Conservation (phyloP, 352 stramenopile species). For the Lagenidium sp. region DNA sequence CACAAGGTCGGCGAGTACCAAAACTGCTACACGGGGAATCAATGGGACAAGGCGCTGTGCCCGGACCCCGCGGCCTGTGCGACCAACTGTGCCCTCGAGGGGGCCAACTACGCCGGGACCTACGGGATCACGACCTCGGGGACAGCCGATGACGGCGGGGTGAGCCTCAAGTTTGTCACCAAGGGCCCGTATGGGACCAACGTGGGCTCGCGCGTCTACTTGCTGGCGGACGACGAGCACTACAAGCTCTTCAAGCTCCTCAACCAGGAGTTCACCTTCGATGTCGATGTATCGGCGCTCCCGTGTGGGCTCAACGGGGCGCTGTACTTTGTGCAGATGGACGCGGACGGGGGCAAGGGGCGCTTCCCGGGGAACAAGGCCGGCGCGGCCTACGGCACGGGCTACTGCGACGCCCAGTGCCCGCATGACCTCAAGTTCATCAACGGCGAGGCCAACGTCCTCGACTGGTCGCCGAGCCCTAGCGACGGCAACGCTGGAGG, state of each 20-base stretch:
- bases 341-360: slow-evolving; percentile 36
- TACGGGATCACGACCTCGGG: slow-evolving; percentile 55
- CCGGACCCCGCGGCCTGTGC: slow-evolving; percentile 31
- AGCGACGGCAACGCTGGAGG: slow-evolving; percentile 30
- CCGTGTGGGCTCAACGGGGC: slow-evolving; percentile 62
- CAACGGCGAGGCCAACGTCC: slow-evolving; percentile 59
- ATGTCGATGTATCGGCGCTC: slow-evolving; percentile 56
- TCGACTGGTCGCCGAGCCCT: slow-evolving; percentile 25
- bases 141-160: slow-evolving; percentile 21
- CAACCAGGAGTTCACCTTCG: slow-evolving; percentile 66
- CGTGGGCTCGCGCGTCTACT: slow-evolving; percentile 57
- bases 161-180: slow-evolving; percentile 51
- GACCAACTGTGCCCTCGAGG: slow-evolving; percentile 55
- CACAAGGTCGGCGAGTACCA: slow-evolving; percentile 51
- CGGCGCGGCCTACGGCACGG: slow-evolving; percentile 53
- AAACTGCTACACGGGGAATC: slow-evolving; percentile 58
- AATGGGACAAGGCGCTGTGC: slow-evolving; percentile 46
- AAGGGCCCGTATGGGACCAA: slow-evolving; percentile 41
- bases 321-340: slow-evolving; percentile 76
- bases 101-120: slow-evolving; percentile 47
- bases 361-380: slow-evolving; percentile 38
- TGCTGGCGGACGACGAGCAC: slow-evolving; percentile 25
- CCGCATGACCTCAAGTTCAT: slow-evolving; percentile 75
- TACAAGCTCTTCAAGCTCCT: slow-evolving; percentile 64
- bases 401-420: slow-evolving; percentile 70